A percentile compares a stretch with the other conserved stretches of the same genome.
Evolutionary conservation across 345 rosid genomes (phyloP).

Genomic region (Raphanus raphanistrum): DNA sequence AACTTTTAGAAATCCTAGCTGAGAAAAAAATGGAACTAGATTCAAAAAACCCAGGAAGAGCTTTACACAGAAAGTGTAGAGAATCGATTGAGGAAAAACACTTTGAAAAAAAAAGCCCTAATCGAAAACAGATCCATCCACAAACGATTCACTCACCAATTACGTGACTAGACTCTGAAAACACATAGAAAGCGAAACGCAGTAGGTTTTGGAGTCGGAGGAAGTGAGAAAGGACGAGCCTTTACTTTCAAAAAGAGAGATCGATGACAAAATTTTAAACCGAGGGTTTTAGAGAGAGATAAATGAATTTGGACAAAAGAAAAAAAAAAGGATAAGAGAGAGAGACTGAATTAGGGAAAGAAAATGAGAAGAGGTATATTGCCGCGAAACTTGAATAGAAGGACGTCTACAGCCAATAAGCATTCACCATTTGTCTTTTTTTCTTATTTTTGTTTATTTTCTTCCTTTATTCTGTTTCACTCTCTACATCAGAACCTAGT

Average conservation of each 20-base stretch:
- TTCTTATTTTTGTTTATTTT: neutral
- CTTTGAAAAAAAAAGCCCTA: constrained; percentile 44
- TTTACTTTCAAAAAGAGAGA: constrained; percentile 26
- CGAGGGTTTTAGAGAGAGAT: constrained; percentile 7
- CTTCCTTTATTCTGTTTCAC: neutral
- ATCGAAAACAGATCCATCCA: constrained; percentile 49
- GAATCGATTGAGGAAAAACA: neutral
- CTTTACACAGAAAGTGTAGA: constrained; percentile 9
- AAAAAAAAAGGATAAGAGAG: neutral
- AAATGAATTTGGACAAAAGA: too few relatives aligned
- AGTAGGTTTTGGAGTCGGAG: neutral
- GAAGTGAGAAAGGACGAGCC: constrained; percentile 28
- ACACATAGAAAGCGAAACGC: constrained; percentile 13
- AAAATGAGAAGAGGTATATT: constrained; percentile 40
- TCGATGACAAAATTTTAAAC: constrained; percentile 30
- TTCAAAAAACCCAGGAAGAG: neutral
- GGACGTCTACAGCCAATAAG: constrained; percentile 39
- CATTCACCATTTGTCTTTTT: neutral
- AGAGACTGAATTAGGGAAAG: neutral
- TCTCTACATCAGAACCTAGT: neutral
- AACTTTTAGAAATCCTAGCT: constrained; percentile 14
- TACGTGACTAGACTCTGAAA: neutral
- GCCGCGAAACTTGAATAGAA: constrained; percentile 95
- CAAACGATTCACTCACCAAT: constrained; percentile 37
- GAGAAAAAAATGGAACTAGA: neutral